Conservation (phyloP, 106 monocot species). For the Acanthochlamys bracteata region DNA sequence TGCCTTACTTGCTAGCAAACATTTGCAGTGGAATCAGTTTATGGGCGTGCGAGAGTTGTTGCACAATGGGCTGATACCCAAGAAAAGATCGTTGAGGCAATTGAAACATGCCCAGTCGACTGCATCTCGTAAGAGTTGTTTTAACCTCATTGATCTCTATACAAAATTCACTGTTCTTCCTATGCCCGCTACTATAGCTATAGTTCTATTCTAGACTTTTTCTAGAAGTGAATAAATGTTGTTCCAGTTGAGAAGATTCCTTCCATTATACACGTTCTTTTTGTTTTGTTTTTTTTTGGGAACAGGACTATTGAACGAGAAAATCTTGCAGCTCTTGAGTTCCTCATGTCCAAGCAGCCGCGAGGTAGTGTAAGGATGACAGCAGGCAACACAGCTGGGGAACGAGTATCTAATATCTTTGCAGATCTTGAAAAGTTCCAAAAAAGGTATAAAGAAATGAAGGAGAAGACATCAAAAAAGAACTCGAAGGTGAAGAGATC, state of each 20-base stretch:
- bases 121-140: conserved; percentile 76
- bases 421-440: conserved; percentile 59
- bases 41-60: conserved; percentile 80
- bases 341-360: conserved; percentile 90
- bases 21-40: conserved; percentile 68
- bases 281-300: no score
- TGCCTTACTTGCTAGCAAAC: conserved; percentile 69
- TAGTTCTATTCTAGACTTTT: no score
- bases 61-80: conserved; percentile 84
- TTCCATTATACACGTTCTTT: no score
- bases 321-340: conserved; percentile 72
- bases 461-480: conserved; percentile 33
- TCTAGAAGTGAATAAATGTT: no score
- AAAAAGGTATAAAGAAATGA: conserved; percentile 43
- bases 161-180: no score
- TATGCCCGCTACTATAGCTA: no score
- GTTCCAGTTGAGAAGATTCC: no score
- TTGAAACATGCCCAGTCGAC: conserved; percentile 72
- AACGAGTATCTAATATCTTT: conserved; percentile 64
- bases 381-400: conserved; percentile 38
- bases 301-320: conserved; percentile 60
- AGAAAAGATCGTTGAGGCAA: conserved; percentile 61
- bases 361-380: conserved; percentile 53
- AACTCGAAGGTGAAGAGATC: conserved; percentile 34
- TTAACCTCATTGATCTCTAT: no score